These are phyloP conservation scores for Candida bentonensis DNA, from an alignment of 805 yeast species.

Conservation along the genomic window DNA sequence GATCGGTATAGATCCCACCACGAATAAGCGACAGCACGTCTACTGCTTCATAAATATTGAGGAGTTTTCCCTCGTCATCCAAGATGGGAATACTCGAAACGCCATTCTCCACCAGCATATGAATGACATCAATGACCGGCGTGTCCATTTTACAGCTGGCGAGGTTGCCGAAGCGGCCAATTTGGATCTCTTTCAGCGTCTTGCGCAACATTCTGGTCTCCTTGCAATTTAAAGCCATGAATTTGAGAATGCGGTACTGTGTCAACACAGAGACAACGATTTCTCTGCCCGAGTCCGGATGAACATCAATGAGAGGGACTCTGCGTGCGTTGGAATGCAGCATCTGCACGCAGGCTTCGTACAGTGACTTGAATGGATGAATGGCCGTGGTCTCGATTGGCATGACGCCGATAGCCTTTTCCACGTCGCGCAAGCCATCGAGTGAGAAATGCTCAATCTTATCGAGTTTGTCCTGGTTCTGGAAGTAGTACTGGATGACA, in stretches of 20 bases:
- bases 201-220: constrained; percentile 74
- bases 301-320: constrained; percentile 87
- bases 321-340: constrained; percentile 77
- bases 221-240: constrained; percentile 90
- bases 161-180: constrained; percentile 45
- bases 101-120: constrained; percentile 59
- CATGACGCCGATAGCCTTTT: constrained; percentile 71
- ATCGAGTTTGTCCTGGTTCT: constrained; percentile 72
- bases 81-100: constrained; percentile 90
- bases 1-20: constrained; percentile 86
- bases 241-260: constrained; percentile 89
- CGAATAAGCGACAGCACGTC: constrained; percentile 86
- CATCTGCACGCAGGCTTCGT: constrained; percentile 91
- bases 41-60: constrained; percentile 91
- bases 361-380: constrained; percentile 79
- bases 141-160: constrained; percentile 78
- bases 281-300: constrained; percentile 82
- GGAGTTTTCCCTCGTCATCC: constrained; percentile 52
- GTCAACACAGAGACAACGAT: constrained; percentile 91
- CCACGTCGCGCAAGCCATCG: constrained; percentile 76
- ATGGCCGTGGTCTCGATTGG: constrained; percentile 77
- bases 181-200: constrained; percentile 56
- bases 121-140: constrained; percentile 88
- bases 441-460: constrained; percentile 74
- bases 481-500: constrained; percentile 87